These are phyloP conservation scores for Acanthamoeba lenticulata DNA, from an alignment of 208 protist species.

Conservation along the genomic window DNA sequence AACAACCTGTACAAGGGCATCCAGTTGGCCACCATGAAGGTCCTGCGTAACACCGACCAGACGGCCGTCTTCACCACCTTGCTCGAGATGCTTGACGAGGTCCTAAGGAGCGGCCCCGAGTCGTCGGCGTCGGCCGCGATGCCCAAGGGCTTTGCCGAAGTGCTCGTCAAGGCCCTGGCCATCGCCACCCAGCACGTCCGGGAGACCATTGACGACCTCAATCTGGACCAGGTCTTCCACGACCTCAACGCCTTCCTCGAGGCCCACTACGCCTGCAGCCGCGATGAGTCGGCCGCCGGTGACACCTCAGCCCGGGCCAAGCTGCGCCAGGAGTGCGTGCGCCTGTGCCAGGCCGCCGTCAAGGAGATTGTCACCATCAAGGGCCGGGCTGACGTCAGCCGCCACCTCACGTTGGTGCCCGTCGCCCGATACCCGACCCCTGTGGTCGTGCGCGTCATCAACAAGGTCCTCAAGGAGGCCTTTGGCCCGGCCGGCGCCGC, in stretches of 20 bases:
- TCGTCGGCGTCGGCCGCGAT: neutral
- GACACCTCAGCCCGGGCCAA: neutral
- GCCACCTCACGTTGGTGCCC: neutral
- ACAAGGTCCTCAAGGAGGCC: neutral
- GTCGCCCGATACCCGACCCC: slow-evolving; percentile 28
- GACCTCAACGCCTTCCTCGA: slow-evolving; percentile 54
- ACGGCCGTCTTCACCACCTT: slow-evolving; percentile 56
- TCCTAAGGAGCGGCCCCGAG: neutral
- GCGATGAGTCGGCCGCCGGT: too few species aligned
- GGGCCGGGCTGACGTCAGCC: neutral
- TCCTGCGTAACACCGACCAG: slow-evolving; percentile 61
- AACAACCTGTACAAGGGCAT: slow-evolving; percentile 68
- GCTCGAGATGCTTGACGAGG: slow-evolving; percentile 12
- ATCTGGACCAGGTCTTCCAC: slow-evolving; percentile 54
- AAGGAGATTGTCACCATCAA: slow-evolving; percentile 64
- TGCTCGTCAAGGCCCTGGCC: slow-evolving; percentile 61
- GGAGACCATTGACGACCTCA: slow-evolving; percentile 38
- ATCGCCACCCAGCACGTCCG: slow-evolving; percentile 30
- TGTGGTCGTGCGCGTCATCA: slow-evolving; percentile 13
- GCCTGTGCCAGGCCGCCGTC: neutral
- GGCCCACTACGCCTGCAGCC: neutral
- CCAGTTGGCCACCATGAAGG: slow-evolving; percentile 37
- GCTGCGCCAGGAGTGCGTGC: neutral
- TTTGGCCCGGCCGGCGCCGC: neutral
- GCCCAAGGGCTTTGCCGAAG: slow-evolving; percentile 47